A percentile compares a stretch with the other conserved stretches of the same genome.
Evolutionary conservation across 768 basidiomycete genomes (phyloP).

Genomic region (Naganishia kalamii): DNA sequence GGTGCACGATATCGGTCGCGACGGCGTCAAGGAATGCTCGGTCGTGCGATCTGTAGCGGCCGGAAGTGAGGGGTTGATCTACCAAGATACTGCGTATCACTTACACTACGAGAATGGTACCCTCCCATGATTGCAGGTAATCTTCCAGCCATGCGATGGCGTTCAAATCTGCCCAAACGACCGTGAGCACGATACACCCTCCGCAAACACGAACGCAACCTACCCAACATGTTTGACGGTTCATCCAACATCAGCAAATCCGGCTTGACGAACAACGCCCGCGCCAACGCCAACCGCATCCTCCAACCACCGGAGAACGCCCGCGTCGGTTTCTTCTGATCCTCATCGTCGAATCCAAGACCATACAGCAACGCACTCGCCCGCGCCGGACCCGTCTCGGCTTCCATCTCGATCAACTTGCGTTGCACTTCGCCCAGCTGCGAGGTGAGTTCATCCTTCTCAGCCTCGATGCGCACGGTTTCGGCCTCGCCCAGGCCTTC

Average conservation of each 20-base stretch:
- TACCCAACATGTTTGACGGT: conserved; percentile 85
- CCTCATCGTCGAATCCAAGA: conserved; percentile 81
- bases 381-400: conserved; percentile 90
- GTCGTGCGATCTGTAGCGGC: conserved; percentile 72
- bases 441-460: conserved; percentile 73
- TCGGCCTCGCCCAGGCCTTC: conserved; percentile 49
- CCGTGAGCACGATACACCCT: neutral
- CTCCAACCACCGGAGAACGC: conserved; percentile 93
- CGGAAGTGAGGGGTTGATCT: neutral
- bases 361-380: conserved; percentile 85
- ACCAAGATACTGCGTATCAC: conserved; percentile 35
- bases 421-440: conserved; percentile 83
- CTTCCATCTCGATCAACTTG: conserved; percentile 93
- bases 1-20: conserved; percentile 96
- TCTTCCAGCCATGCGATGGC: conserved; percentile 97
- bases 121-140: conserved; percentile 89
- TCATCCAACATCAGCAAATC: conserved; percentile 76
- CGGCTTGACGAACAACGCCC: conserved; percentile 89
- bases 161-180: conserved; percentile 73
- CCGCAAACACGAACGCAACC: conserved; percentile 2
- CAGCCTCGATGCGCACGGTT: conserved; percentile 27
- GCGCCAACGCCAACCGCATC: conserved; percentile 90
- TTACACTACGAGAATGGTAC: conserved; percentile 85
- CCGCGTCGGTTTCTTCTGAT: conserved; percentile 74
- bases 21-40: conserved; percentile 94